Evolutionary conservation across 306 rosid species (phyloP).

Genomic region (Purshia tridentata): DNA sequence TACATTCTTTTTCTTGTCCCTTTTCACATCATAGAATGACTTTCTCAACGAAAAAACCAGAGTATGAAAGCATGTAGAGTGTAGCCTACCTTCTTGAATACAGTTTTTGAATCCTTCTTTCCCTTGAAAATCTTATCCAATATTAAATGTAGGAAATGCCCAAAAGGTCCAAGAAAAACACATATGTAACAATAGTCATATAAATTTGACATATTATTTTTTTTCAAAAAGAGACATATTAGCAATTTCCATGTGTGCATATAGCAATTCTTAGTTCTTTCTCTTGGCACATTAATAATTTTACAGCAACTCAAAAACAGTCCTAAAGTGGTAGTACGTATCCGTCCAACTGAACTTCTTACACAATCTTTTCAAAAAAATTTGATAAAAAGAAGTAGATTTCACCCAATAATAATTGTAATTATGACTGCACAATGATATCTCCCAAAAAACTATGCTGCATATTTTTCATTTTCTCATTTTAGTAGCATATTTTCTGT

Average conservation of each 20-base stretch:
- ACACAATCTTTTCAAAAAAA: too few relatives aligned
- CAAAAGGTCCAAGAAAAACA: slow-evolving; percentile 86
- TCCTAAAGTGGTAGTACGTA: background rate
- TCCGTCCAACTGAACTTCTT: background rate
- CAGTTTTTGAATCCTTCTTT: slow-evolving; percentile 84
- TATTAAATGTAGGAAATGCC: slow-evolving; percentile 64
- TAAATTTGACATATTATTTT: background rate
- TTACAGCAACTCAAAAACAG: background rate
- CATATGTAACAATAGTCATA: background rate
- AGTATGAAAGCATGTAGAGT: slow-evolving; percentile 17
- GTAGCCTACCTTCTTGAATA: slow-evolving; percentile 72
- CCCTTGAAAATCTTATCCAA: slow-evolving; percentile 90
- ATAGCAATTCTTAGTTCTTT: background rate
- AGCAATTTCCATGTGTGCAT: background rate
- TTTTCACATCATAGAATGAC: background rate
- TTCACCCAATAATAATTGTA: background rate
- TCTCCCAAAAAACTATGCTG: background rate
- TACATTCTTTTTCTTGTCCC: background rate
- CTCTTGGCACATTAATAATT: background rate
- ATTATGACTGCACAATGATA: background rate
- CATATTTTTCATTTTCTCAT: background rate
- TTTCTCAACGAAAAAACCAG: slow-evolving; percentile 1
- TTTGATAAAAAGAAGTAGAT: background rate
- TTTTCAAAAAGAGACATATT: too few relatives aligned
- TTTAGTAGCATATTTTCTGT: background rate